Evolutionary conservation across 441 rosid species (phyloP), one percentile per base, ranked within the genome.

Genomic region (Adansonia rubrostipa): DNA sequence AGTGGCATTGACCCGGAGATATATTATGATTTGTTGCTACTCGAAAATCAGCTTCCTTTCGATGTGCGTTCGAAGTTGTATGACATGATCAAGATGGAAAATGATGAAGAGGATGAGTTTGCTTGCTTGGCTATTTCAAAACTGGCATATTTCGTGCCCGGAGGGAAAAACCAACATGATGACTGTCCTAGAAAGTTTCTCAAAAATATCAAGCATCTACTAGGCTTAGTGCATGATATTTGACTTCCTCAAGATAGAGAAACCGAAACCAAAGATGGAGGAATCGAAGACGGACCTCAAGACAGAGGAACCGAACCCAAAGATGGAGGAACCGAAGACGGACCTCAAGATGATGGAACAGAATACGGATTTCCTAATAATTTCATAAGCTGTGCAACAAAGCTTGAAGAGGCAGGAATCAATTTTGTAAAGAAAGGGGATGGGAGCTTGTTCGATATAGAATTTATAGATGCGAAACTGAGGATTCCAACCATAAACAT

Each of bases 361-460:
- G 28, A 24, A 24, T 24, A 24, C 28, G 28, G 28, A 24, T 24
- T 24, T 24, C 28, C 28, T 24, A 24, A 24, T 24, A 24, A 24
- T 0, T 56, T n/a, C 60, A 56, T 56, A n/a, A 2, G 60, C 9
- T 56, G 60, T 56, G 60, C 60, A 17, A n/a, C 3, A 6, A 22
- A 56, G 60, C 60, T 56, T 6, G 22, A n/a, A 56, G 60, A 56
- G 60, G 60, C 60, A n/a, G 60, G 60, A n/a, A 6, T n/a, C 60
- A 6, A n/a, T 1, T 15, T 6, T 6, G 9, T 3, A 4, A 51
- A 51, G n/a, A 51, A 15, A 24, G 1, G 28, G 28, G 28, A 24
- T 0, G 2, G 2, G 6, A 42, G 45, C 45, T 42, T 42, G 6
- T 42, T 42, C 45, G 6, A 42, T 42, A 42, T 42, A 42, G 45